Conservation (phyloP, 179 eudicot genomes). For the Heliamphora pulchella region DNA sequence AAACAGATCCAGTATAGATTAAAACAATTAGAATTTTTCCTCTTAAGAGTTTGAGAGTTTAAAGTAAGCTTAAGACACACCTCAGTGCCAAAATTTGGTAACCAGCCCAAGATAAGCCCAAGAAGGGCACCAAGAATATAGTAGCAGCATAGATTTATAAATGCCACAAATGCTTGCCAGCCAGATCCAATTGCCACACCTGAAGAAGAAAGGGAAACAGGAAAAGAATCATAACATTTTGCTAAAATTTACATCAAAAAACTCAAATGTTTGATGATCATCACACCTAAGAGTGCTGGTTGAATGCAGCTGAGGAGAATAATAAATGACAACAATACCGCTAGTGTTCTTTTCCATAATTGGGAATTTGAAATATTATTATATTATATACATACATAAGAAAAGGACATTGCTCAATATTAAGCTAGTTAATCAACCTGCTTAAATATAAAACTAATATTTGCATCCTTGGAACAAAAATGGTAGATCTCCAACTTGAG, state of each 20-base stretch:
- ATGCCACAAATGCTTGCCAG: conserved; percentile 51
- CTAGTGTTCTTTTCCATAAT: conserved; percentile 3
- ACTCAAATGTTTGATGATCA: background rate
- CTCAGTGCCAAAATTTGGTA: conserved; percentile 8
- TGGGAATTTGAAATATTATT: no score
- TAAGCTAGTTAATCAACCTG: no score
- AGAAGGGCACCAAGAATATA: conserved; percentile 51
- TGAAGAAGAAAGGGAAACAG: conserved; percentile 11
- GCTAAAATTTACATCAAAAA: background rate
- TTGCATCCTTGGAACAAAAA: no score
- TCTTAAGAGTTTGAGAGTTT: background rate
- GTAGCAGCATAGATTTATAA: conserved; percentile 41
- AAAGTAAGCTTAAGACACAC: background rate
- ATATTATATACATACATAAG: no score
- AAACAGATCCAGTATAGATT: background rate
- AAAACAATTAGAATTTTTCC: no score
- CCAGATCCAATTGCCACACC: conserved; percentile 62
- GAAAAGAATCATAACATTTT: background rate
- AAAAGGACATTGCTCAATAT: no score
- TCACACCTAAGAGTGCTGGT: conserved; percentile 45
- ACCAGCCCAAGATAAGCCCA: conserved; percentile 20
- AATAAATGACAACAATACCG: conserved; percentile 33
- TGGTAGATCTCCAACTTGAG: no score
- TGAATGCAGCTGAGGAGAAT: conserved; percentile 50
- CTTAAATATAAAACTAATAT: no score